phyloP scores from a whole-genome alignment of 352 stramenopile genomes.

The Pythium aristosporum region DNA sequence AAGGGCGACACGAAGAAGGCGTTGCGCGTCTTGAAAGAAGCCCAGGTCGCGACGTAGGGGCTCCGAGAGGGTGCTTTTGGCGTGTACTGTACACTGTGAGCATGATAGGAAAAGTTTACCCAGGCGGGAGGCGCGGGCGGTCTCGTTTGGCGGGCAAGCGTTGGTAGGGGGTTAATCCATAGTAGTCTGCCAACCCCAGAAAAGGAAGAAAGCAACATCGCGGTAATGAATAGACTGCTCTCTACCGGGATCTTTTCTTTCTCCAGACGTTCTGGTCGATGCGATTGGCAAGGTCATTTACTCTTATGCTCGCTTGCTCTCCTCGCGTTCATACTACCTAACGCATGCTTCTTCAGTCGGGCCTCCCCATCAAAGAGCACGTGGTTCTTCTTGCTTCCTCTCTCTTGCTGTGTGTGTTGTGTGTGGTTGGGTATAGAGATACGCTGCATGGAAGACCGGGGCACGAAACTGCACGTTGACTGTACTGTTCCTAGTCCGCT shows the following conservation, averaged over 20 bases:
- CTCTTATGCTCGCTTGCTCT: conserved; percentile 18
- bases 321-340: conserved; percentile 24
- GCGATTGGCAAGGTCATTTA: conserved; percentile 10
- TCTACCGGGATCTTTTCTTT: conserved; percentile 7
- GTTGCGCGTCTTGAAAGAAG: conserved; percentile 83
- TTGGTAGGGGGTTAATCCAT: too few species aligned
- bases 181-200: not conserved
- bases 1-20: conserved; percentile 89
- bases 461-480: not conserved
- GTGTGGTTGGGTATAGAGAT: conserved; percentile 24
- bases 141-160: conserved; percentile 4
- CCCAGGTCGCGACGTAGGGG: conserved; percentile 48
- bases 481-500: conserved; percentile 40
- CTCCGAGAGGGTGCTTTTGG: not conserved
- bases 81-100: conserved; percentile 26
- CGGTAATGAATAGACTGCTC: conserved; percentile 31
- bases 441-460: conserved; percentile 10
- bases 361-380: not conserved
- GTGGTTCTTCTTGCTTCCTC: conserved; percentile 24
- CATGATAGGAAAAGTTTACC: conserved; percentile 26
- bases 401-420: conserved; percentile 11
- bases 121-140: not conserved
- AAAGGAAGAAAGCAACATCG: conserved; percentile 21
- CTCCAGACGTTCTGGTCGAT: too few species aligned
- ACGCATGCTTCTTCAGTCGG: conserved; percentile 9